These are phyloP conservation scores for Globisporangium emineosum DNA, from an alignment of 352 stramenopile species.

Conservation along the genomic window DNA sequence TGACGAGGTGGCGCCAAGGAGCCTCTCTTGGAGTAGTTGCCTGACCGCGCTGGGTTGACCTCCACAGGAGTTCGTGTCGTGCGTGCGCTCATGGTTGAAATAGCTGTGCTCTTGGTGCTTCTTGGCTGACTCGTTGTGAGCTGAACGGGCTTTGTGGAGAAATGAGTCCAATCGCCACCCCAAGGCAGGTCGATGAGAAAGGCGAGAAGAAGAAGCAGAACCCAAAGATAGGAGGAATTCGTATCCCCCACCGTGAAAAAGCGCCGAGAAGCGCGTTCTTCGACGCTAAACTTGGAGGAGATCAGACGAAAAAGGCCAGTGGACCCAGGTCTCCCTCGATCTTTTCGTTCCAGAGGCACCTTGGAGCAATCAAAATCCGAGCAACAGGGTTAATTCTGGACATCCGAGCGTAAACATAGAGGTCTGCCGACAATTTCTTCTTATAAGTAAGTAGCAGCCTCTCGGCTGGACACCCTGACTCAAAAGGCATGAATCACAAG, in stretches of 20 bases:
- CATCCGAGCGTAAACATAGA: neutral
- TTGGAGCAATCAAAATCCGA: neutral
- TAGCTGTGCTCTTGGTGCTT: neutral
- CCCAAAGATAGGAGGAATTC: neutral
- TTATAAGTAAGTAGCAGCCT: too few relatives aligned
- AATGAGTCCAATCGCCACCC: neutral
- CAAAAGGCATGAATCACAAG: conserved; percentile 6
- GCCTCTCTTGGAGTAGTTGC: neutral
- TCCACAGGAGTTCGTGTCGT: neutral
- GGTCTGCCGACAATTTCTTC: too few relatives aligned
- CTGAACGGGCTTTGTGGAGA: neutral
- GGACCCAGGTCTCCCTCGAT: neutral
- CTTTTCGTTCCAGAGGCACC: neutral
- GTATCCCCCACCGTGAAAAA: neutral
- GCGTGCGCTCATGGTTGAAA: neutral
- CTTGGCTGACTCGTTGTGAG: neutral
- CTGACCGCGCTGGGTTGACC: neutral
- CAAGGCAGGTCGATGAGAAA: neutral
- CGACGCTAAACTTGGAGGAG: neutral
- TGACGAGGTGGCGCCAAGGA: neutral
- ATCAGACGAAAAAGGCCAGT: neutral
- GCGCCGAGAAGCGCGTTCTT: neutral
- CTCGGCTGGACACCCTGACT: too few relatives aligned
- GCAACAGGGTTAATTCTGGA: neutral
- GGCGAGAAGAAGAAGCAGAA: neutral